Percentiles rank a stretch among this genome's conserved stretches.
These are phyloP conservation scores for Candida nonsorbophila DNA, from an alignment of 805 yeast genomes.

Conservation along the genomic window DNA sequence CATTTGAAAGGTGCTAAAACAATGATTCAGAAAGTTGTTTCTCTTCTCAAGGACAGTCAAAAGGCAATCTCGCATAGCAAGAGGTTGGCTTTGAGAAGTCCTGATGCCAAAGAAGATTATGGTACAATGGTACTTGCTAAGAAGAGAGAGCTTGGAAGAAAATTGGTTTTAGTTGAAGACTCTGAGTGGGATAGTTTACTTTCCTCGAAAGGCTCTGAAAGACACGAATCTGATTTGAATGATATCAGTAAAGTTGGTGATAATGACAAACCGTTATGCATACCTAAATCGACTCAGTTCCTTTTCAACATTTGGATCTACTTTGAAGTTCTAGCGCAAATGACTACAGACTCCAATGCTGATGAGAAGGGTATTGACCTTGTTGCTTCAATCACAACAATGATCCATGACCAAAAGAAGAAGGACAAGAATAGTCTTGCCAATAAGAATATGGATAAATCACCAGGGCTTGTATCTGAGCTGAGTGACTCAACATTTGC, in stretches of 20 bases:
- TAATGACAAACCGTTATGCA: conserved; percentile 8
- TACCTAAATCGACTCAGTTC: conserved; percentile 44
- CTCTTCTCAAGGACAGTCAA: conserved; percentile 21
- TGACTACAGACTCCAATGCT: conserved; percentile 50
- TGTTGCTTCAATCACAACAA: conserved; percentile 35
- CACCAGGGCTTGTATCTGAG: conserved; percentile 16
- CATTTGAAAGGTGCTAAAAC: conserved; percentile 64
- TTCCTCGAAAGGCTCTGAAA: conserved; percentile 7
- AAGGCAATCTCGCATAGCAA: conserved; percentile 7
- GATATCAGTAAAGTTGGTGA: conserved; percentile 2
- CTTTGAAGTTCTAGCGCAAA: conserved; percentile 60
- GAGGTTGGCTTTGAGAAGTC: conserved; percentile 5
- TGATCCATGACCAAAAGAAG: conserved; percentile 15
- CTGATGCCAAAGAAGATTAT: conserved; percentile 6
- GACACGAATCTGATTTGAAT: conserved; percentile 2
- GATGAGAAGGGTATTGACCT: conserved; percentile 41
- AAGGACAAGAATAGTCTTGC: conserved; percentile 5
- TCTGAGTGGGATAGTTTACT: conserved; percentile 28
- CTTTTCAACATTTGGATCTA: conserved; percentile 64
- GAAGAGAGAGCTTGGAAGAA: conserved; percentile 10
- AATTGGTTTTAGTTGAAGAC: conserved; percentile 25
- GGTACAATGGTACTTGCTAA: conserved; percentile 3
- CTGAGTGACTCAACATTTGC: conserved; percentile 17
- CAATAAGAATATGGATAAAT: conserved; percentile 5
- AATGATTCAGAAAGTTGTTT: conserved; percentile 47